These are phyloP conservation scores for Entamoeba moshkovskii DNA, from an alignment of 208 protist species.

Conservation along the genomic window DNA sequence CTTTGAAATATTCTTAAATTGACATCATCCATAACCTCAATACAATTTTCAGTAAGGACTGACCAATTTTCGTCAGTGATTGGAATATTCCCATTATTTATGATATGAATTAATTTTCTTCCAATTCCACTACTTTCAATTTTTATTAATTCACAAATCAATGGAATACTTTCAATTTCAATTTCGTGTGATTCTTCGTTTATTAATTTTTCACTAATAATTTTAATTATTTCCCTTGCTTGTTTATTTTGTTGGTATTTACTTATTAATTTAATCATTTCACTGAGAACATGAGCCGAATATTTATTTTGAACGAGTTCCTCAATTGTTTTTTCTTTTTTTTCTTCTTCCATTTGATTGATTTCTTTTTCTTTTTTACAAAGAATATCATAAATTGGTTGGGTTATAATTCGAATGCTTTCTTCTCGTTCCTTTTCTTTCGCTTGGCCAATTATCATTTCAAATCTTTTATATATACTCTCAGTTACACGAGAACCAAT, in stretches of 20 bases:
- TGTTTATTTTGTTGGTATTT: background rate
- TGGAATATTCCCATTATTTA: background rate
- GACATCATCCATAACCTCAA: background rate
- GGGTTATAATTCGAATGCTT: background rate
- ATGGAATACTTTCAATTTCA: background rate
- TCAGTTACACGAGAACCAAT: background rate
- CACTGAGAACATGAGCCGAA: background rate
- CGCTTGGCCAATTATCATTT: background rate
- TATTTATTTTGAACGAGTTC: background rate
- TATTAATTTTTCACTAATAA: background rate
- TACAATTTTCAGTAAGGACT: background rate
- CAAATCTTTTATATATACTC: background rate
- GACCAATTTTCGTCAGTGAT: background rate
- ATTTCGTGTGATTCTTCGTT: background rate
- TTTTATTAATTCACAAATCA: background rate
- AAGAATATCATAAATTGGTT: background rate
- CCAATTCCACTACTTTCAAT: background rate
- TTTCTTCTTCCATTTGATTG: no score
- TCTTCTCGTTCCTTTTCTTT: background rate
- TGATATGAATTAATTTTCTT: background rate
- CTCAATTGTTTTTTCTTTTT: background rate
- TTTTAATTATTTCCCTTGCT: background rate
- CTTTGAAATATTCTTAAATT: background rate
- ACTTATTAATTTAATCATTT: background rate
- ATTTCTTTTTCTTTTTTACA: no score